These are phyloP conservation scores for Mycena polygramma DNA, from an alignment of 768 basidiomycete species.

Conservation along the genomic window DNA sequence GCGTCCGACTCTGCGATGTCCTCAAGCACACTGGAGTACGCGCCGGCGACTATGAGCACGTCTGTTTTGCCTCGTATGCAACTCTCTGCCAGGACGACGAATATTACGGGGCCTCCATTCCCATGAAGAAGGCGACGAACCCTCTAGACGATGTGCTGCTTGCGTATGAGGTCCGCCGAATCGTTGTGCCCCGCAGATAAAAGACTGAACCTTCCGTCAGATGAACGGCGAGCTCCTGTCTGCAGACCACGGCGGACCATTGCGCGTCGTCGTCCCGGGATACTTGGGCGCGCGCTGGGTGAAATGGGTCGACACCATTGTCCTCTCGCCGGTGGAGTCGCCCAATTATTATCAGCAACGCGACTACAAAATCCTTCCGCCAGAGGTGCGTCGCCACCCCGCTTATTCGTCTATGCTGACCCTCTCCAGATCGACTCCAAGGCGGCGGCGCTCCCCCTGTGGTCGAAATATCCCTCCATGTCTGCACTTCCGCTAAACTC, in stretches of 20 bases:
- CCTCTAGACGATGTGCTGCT: slow-evolving; percentile 66
- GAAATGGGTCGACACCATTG: slow-evolving; percentile 79
- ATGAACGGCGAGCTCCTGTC: slow-evolving; percentile 75
- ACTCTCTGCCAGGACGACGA: slow-evolving; percentile 72
- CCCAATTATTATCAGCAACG: slow-evolving; percentile 79
- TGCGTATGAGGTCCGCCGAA: slow-evolving; percentile 63
- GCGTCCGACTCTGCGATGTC: slow-evolving; percentile 69
- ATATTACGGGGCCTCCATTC: slow-evolving; percentile 75
- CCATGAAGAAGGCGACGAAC: slow-evolving; percentile 63
- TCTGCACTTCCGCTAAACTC: slow-evolving; percentile 73
- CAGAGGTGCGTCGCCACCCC: slow-evolving; percentile 51
- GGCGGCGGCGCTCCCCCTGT: slow-evolving; percentile 57
- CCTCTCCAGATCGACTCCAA: slow-evolving; percentile 58
- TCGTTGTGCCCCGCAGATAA: not conserved
- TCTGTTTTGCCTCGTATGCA: slow-evolving; percentile 71
- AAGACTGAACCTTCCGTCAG: slow-evolving; percentile 46
- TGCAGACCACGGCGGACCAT: slow-evolving; percentile 73
- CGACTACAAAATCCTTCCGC: slow-evolving; percentile 77
- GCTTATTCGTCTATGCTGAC: slow-evolving; percentile 21
- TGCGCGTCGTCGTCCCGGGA: slow-evolving; percentile 79
- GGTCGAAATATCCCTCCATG: slow-evolving; percentile 71
- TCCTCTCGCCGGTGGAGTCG: slow-evolving; percentile 67
- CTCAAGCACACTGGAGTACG: slow-evolving; percentile 60
- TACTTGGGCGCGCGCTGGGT: slow-evolving; percentile 80
- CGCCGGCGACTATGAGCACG: slow-evolving; percentile 56